Evolutionary conservation across 805 yeast species (phyloP).

Genomic region (Saturnispora mendoncae): DNA sequence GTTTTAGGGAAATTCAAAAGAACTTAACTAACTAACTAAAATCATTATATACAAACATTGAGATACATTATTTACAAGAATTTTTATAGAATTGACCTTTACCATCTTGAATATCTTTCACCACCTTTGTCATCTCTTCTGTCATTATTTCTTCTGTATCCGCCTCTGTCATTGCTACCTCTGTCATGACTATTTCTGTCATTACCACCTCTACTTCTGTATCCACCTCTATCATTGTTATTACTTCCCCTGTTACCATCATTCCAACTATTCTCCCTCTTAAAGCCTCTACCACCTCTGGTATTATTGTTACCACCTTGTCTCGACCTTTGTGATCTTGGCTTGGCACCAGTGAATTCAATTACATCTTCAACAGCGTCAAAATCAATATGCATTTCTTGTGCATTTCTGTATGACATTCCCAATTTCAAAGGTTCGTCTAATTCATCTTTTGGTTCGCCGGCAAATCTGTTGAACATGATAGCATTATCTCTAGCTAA

Average conservation of each 20-base stretch:
- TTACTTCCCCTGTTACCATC: constrained; percentile 15
- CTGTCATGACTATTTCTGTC: constrained; percentile 11
- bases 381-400: constrained; percentile 23
- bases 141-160: constrained; percentile 7
- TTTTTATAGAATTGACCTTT: constrained; percentile 7
- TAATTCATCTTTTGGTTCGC: constrained; percentile 12
- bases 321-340: constrained; percentile 7
- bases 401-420: constrained; percentile 17
- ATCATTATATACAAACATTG: neutral
- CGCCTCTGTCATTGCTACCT: constrained; percentile 12
- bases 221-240: constrained; percentile 11
- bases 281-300: constrained; percentile 7
- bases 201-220: constrained; percentile 10
- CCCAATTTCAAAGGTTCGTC: constrained; percentile 8
- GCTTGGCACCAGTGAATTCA: constrained; percentile 26
- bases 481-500: constrained; percentile 28
- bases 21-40: too few relatives aligned
- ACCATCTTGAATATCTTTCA: constrained; percentile 11
- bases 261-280: constrained; percentile 3
- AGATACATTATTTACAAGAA: constrained; percentile 2
- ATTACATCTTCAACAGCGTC: constrained; percentile 23
- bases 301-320: neutral
- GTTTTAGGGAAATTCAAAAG: neutral
- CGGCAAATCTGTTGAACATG: constrained; percentile 23
- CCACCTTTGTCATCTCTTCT: constrained; percentile 6